These are phyloP conservation scores for Pythium biforme DNA, from an alignment of 352 stramenopile species.

Conservation along the genomic window DNA sequence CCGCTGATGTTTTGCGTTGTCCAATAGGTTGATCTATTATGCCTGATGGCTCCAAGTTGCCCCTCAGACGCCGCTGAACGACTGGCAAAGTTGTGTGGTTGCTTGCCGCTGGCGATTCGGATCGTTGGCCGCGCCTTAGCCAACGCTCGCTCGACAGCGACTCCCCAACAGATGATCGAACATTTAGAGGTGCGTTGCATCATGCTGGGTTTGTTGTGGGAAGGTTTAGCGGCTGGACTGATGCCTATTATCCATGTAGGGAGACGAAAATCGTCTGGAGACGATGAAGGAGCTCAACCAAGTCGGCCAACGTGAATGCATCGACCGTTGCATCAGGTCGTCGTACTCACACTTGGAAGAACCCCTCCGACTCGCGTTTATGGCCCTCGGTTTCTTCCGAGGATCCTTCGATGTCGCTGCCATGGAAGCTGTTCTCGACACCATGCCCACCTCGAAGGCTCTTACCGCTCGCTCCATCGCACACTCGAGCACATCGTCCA, in stretches of 20 bases:
- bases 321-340: constrained; percentile 79
- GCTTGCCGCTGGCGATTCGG: constrained; percentile 71
- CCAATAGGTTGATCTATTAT: constrained; percentile 59
- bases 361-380: constrained; percentile 66
- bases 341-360: constrained; percentile 76
- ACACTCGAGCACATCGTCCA: constrained; percentile 30
- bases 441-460: not conserved
- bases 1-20: not conserved
- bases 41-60: constrained; percentile 58
- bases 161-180: constrained; percentile 76
- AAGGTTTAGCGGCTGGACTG: not conserved
- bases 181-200: constrained; percentile 48
- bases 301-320: constrained; percentile 72
- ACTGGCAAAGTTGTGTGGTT: constrained; percentile 65
- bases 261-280: constrained; percentile 65
- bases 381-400: constrained; percentile 80
- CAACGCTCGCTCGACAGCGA: constrained; percentile 67
- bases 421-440: constrained; percentile 56
- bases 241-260: constrained; percentile 23
- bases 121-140: constrained; percentile 73
- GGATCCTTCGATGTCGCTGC: constrained; percentile 71
- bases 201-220: not conserved
- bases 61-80: constrained; percentile 51
- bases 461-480: constrained; percentile 13
- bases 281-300: constrained; percentile 75